Base-by-base conservation (phyloP, 2,329 filamentous ascomycete genomes). In the Pestalotiopsis sp. region DNA sequence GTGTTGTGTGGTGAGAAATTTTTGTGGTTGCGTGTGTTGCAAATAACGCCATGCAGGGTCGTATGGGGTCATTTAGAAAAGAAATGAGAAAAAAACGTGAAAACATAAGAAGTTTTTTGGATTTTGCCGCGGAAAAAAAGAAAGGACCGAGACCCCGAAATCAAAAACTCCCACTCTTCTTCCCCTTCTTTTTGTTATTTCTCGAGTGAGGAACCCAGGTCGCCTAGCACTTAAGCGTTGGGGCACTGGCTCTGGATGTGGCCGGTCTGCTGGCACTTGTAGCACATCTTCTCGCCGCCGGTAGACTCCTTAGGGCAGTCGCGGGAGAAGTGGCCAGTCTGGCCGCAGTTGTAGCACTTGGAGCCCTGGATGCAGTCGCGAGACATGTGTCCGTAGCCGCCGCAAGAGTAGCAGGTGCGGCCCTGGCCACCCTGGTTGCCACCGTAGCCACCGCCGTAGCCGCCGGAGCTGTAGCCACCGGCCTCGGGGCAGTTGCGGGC, bases 341-440 rank as follows among this genome's bases (percentile, higher is more conserved):
- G 94, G 79, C 89, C 89, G 76, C 96, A 98, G 90, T 98, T 98
- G 91, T 98, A 99, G 92, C 96, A 99, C 89, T 98, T 98, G 88
- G 97, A 95, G 78, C 96, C 96, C 83, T 98, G 97, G 77, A 95
- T 97, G 85, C 96, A 99, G 85, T 98, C 96, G 75, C 95, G 92
- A 80, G 93, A 95, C 92, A 97, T 95, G 87, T 99, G 96, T 78
- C 95, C 95, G 80, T 94, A 95, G 74, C 96, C 96, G 76, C 96
- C 96, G 85, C 96, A 98, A 59, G 94, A 97, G 89, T 98, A 99
- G 91, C 96, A 98, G 76, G 94, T 98, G 87, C 95, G 94, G 78
- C 90, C 87, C 70, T 86, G 84, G 39, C 68, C 72, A 65, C 74
- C 73, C 74, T 85, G 84, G 72, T 86, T 84, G 70, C 86, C 83